Percentiles rank a stretch among this genome's conserved stretches.
Conservation (phyloP, 208 protist genomes). For the Acanthamoeba healyi region DNA sequence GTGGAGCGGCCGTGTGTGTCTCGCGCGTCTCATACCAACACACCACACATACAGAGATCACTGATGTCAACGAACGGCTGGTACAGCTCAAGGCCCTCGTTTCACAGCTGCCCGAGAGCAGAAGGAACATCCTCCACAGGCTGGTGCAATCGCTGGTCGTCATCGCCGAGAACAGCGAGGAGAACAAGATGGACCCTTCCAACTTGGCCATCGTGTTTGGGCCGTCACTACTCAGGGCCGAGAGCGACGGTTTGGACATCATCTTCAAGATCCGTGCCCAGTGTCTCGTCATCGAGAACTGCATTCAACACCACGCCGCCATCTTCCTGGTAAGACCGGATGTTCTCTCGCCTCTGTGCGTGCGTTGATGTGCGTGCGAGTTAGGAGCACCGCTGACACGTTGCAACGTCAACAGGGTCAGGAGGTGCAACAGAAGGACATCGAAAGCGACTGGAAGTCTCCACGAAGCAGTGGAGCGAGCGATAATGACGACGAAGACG, state of each 20-base stretch:
- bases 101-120: neutral
- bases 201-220: slow-evolving; percentile 50
- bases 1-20: too few species aligned
- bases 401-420: neutral
- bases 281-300: slow-evolving; percentile 6
- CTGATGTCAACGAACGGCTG: neutral
- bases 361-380: too few species aligned
- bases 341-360: too few species aligned
- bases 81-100: neutral
- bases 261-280: neutral
- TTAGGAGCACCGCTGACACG: neutral
- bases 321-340: slow-evolving; percentile 12
- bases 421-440: neutral
- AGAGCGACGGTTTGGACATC: neutral
- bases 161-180: neutral
- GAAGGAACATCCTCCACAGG: neutral
- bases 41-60: neutral
- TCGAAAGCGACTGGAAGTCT: neutral
- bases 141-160: neutral
- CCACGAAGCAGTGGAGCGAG: neutral
- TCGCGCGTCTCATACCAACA: too few species aligned
- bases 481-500: neutral
- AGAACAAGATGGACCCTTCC: slow-evolving; percentile 50
- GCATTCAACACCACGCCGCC: neutral
- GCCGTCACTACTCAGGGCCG: neutral